These are phyloP conservation scores for Globisporangium radiosum DNA, from an alignment of 352 stramenopile genomes.

Conservation along the genomic window DNA sequence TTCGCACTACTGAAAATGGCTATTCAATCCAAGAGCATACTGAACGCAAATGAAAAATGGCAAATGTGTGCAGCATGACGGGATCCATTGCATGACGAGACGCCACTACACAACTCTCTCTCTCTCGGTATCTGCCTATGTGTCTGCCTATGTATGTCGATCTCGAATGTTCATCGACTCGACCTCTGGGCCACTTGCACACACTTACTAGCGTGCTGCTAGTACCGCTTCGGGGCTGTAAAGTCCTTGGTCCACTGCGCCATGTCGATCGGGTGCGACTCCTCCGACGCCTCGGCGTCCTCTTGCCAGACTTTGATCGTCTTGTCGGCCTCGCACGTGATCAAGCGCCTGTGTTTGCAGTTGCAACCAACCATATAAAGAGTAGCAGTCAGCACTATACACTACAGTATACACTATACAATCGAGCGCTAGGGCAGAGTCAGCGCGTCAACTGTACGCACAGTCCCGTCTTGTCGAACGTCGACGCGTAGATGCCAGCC, in stretches of 20 bases:
- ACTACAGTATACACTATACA: too few relatives aligned
- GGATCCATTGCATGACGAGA: background rate
- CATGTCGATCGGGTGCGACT: conserved; percentile 98
- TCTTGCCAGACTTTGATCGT: conserved; percentile 99
- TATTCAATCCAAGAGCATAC: background rate
- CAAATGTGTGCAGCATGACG: background rate
- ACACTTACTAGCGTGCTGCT: conserved; percentile 2
- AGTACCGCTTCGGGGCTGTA: conserved; percentile 77
- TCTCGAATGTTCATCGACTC: too few relatives aligned
- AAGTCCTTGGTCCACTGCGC: conserved; percentile 94
- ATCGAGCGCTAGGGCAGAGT: too few relatives aligned
- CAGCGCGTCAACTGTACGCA: conserved; percentile 22
- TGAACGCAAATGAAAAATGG: background rate
- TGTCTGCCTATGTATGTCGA: background rate
- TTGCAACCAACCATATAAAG: conserved; percentile 1
- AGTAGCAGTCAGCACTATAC: background rate
- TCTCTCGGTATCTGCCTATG: background rate
- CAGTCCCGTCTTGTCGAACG: conserved; percentile 97
- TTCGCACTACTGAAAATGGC: background rate
- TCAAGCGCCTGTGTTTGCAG: conserved; percentile 79
- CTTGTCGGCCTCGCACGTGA: conserved; percentile 99
- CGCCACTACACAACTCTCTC: too few relatives aligned
- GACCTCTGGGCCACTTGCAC: too few relatives aligned
- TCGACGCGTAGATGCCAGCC: conserved; percentile 94
- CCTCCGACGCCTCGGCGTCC: conserved; percentile 91